Base-by-base conservation (phyloP, 352 stramenopile species). In the Phytopythium cucurbitacearum region DNA sequence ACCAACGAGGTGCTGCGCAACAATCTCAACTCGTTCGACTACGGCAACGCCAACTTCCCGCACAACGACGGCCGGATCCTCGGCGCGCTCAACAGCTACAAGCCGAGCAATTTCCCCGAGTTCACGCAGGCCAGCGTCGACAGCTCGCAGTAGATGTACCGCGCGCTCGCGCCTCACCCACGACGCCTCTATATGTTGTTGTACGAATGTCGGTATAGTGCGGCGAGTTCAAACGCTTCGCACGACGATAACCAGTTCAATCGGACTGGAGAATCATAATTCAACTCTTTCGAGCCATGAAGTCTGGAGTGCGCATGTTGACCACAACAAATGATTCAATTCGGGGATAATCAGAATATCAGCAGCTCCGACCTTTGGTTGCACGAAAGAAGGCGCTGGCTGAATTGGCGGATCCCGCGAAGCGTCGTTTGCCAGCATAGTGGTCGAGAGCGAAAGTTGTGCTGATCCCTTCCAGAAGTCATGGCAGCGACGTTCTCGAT, bases 401-500 rank as follows among this genome's bases (percentile, higher is more conserved):
- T 28, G 21, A 28, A 28, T 28, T 28, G 21, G 21, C 21, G 21
- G 40, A 46, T 16, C 4, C 40, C 40, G 11, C n/a, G 40, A 9
- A 5, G 40, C 40, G 40, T 28, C 40, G n/a, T 6, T 44, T 44
- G 21, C 21, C 21, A 28, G 21, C 40, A 44, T 9, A 15, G 16
- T 49, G 34, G 16, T 49, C 12, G n/a, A 4, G 13, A n/a, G 16
- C 21, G 3, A 37, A 6, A 4, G 42, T 48, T 5, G 5, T 21
- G 48, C 12, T n/a, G n/a, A n/a, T n/a, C 8, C 32, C 35, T 9
- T 44, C 37, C 21, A 10, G 16, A 42, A 11, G 16, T 21, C 13
- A 73, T 73, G 65, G 51, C 61, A 5, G 37, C 65, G 28, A 8
- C 60, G 41, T 71, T 87, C 59, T 85, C 76, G 3, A 85, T 89